Percentiles rank a stretch among this genome's conserved stretches.
phyloP scores from a whole-genome alignment of 305 asterid species.

The Fraxinus nigra region DNA sequence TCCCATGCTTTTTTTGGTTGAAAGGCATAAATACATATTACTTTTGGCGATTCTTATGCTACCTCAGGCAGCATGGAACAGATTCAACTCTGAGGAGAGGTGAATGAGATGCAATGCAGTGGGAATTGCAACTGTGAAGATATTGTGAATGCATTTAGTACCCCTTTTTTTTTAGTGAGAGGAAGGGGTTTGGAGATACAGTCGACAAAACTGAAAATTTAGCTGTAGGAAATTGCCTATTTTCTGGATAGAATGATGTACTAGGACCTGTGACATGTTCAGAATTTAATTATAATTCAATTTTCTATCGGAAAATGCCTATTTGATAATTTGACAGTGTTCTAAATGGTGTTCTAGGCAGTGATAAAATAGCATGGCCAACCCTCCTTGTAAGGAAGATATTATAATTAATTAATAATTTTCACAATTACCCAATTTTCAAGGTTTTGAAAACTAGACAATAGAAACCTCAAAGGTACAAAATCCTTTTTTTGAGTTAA shows the following conservation, averaged over 20 bases:
- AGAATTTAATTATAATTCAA: neutral
- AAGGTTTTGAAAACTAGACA: no score
- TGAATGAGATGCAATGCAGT: conserved; percentile 26
- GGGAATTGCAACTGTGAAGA: conserved; percentile 13
- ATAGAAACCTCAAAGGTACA: neutral
- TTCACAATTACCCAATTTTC: no score
- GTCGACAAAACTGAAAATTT: conserved; percentile 14
- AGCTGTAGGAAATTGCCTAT: conserved; percentile 11
- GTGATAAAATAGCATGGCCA: neutral
- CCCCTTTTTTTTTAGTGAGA: conserved; percentile 23
- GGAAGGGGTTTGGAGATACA: conserved; percentile 11
- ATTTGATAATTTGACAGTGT: neutral
- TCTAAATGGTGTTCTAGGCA: neutral
- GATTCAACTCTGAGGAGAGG: conserved; percentile 90
- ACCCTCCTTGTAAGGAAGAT: neutral
- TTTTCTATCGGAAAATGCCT: neutral
- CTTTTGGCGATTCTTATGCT: neutral
- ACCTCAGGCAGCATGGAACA: conserved; percentile 90
- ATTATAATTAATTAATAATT: no score
- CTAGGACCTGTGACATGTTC: neutral
- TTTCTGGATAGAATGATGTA: conserved; percentile 12
- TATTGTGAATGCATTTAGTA: conserved; percentile 17
- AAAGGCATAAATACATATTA: neutral
- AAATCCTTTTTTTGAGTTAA: neutral
- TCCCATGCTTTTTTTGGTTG: neutral